Percentiles rank a stretch among this genome's conserved stretches.
phyloP scores from a whole-genome alignment of 2,329 filamentous ascomycete species.

The Pestalotiopsis sp. region DNA sequence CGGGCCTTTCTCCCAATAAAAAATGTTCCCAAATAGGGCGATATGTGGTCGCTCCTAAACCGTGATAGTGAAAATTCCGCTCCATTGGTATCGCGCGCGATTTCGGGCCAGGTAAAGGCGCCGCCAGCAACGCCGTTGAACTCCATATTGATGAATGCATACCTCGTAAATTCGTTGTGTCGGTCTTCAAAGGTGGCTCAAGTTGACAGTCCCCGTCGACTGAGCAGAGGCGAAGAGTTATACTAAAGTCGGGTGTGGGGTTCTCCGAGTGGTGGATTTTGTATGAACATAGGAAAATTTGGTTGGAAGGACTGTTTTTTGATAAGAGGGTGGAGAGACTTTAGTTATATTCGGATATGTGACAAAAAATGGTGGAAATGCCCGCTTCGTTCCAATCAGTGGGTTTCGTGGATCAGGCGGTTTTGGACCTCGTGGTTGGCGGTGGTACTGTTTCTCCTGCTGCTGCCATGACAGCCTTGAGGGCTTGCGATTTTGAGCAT shows the following conservation, averaged over 20 bases:
- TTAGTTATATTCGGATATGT: slow-evolving; percentile 24
- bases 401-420: slow-evolving; percentile 21
- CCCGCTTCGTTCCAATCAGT: slow-evolving; percentile 8
- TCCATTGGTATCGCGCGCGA: slow-evolving; percentile 25
- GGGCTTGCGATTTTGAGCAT: slow-evolving; percentile 26
- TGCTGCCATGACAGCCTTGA: slow-evolving; percentile 15
- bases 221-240: background rate
- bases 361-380: slow-evolving; percentile 13
- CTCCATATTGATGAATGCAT: slow-evolving; percentile 23
- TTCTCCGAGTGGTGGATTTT: background rate
- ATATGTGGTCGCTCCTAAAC: slow-evolving; percentile 13
- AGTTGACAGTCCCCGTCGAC: background rate
- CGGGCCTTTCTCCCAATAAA: slow-evolving; percentile 7
- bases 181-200: slow-evolving; percentile 10
- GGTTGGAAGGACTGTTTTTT: slow-evolving; percentile 13
- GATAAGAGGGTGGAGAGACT: slow-evolving; percentile 20
- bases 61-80: slow-evolving; percentile 10
- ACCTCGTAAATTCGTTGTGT: slow-evolving; percentile 25
- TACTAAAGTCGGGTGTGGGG: background rate
- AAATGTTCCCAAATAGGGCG: slow-evolving; percentile 11
- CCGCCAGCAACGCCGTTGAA: slow-evolving; percentile 29
- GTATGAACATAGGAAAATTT: slow-evolving; percentile 22
- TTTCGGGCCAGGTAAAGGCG: slow-evolving; percentile 19
- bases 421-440: slow-evolving; percentile 25
- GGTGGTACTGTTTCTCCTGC: slow-evolving; percentile 2